Evolutionary conservation across 495 filamentous ascomycete species (phyloP).

Genomic region (Penicillium turbatum): DNA sequence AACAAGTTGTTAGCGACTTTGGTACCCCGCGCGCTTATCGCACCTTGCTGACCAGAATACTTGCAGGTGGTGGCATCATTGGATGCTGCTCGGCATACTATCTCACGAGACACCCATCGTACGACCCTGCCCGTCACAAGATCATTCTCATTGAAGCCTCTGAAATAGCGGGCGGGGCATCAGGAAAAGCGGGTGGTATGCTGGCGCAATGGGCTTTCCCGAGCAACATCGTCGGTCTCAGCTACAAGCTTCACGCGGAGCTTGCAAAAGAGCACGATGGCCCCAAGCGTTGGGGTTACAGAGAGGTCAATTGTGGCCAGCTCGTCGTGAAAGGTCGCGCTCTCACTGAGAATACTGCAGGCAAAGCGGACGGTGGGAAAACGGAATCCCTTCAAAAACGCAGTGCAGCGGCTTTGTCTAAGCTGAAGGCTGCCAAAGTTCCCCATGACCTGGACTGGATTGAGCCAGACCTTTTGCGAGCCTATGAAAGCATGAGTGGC

Average conservation of each 20-base stretch:
- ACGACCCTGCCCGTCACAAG: constrained; percentile 66
- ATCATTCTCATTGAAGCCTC: constrained; percentile 88
- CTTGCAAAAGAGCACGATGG: constrained; percentile 84
- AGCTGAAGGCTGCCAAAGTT: constrained; percentile 57
- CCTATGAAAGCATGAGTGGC: constrained; percentile 80
- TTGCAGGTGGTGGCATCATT: constrained; percentile 85
- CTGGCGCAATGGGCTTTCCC: constrained; percentile 94
- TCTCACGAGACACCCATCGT: constrained; percentile 82
- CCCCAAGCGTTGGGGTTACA: constrained; percentile 80
- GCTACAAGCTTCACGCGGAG: constrained; percentile 76
- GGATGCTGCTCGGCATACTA: constrained; percentile 93
- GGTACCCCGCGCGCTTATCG: constrained; percentile 29
- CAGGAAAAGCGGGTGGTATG: constrained; percentile 91
- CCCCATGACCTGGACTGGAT: constrained; percentile 89
- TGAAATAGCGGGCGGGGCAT: constrained; percentile 84
- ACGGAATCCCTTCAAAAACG: constrained; percentile 68
- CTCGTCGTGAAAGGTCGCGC: constrained; percentile 55
- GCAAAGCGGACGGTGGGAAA: constrained; percentile 23
- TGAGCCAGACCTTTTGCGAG: constrained; percentile 55
- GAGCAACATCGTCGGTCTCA: constrained; percentile 75
- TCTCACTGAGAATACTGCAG: constrained; percentile 35
- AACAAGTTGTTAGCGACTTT: constrained; percentile 9
- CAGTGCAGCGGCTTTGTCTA: constrained; percentile 53
- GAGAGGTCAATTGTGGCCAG: constrained; percentile 71
- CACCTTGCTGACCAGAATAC: constrained; percentile 13